Conservation (phyloP, 106 monocot species). For the Acorus gramineus region DNA sequence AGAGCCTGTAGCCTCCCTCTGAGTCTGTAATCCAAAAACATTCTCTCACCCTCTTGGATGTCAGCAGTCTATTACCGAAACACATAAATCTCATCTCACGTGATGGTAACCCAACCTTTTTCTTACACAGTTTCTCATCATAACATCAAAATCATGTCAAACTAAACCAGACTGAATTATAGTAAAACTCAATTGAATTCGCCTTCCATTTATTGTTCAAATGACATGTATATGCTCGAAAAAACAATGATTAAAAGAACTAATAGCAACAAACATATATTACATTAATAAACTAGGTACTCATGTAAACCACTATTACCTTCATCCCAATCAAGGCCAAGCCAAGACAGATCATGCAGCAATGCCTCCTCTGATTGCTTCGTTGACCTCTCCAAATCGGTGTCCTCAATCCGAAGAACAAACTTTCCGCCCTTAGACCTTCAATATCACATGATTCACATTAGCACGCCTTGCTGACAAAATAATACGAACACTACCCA, state of each 20-base stretch:
- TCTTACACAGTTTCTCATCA: no score
- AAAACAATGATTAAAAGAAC: background rate
- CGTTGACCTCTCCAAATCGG: conserved; percentile 69
- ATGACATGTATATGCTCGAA: background rate
- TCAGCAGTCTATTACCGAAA: no score
- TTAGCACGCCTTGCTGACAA: background rate
- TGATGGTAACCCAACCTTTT: no score
- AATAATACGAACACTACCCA: background rate
- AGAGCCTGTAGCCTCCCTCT: no score
- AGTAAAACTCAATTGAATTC: no score
- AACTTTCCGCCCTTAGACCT: conserved; percentile 73
- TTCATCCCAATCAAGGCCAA: conserved; percentile 87
- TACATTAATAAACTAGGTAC: no score
- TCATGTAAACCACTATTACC: conserved; percentile 10
- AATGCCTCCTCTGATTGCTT: conserved; percentile 67
- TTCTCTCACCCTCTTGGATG: no score
- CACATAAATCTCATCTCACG: no score
- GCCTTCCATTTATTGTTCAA: no score
- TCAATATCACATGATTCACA: conserved; percentile 1
- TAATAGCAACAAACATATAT: background rate
- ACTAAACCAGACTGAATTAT: no score
- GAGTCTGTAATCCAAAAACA: no score
- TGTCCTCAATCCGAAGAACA: conserved; percentile 64
- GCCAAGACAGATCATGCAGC: conserved; percentile 62
- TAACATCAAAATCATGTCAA: no score